Percentiles rank a stretch among this genome's conserved stretches.
Evolutionary conservation across 352 stramenopile species (phyloP).

Genomic region (Aphanomyces astaci): DNA sequence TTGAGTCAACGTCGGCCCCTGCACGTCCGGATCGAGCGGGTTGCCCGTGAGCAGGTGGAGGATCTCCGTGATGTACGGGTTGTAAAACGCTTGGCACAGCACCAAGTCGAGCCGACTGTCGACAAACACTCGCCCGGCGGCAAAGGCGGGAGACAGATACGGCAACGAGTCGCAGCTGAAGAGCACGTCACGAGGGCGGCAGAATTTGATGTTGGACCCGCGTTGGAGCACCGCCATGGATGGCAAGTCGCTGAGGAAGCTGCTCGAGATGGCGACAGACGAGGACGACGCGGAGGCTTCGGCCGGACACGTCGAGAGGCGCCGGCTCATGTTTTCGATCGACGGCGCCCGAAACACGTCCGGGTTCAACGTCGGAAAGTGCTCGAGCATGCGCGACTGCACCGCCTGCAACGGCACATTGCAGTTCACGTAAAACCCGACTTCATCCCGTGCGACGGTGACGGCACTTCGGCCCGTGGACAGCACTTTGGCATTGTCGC

Average conservation of each 20-base stretch:
- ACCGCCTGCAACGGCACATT: slow-evolving; percentile 21
- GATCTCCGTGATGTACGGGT: slow-evolving; percentile 56
- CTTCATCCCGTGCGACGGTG: not conserved
- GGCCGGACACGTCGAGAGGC: not conserved
- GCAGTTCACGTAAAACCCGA: not conserved
- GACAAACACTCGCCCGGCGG: slow-evolving; percentile 51
- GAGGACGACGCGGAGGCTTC: not conserved
- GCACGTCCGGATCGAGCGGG: slow-evolving; percentile 12
- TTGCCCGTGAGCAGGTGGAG: slow-evolving; percentile 39
- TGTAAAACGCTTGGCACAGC: slow-evolving; percentile 67
- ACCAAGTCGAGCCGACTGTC: slow-evolving; percentile 52
- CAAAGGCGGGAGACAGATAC: slow-evolving; percentile 42
- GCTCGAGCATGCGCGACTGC: slow-evolving; percentile 40
- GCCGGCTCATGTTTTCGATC: slow-evolving; percentile 8
- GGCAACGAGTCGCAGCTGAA: slow-evolving; percentile 42
- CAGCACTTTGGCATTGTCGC: not conserved
- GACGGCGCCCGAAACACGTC: slow-evolving; percentile 1
- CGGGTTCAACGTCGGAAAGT: slow-evolving; percentile 44
- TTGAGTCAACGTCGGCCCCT: slow-evolving; percentile 31
- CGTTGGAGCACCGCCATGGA: slow-evolving; percentile 14
- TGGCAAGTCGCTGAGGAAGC: not conserved
- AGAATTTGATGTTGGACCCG: slow-evolving; percentile 23
- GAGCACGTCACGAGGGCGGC: slow-evolving; percentile 33
- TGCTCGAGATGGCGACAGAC: not conserved
- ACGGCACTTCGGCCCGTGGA: not conserved